Evolutionary conservation across 1,284 basidiomycete genomes (phyloP).

Genomic region (Ustilago trichophora): DNA sequence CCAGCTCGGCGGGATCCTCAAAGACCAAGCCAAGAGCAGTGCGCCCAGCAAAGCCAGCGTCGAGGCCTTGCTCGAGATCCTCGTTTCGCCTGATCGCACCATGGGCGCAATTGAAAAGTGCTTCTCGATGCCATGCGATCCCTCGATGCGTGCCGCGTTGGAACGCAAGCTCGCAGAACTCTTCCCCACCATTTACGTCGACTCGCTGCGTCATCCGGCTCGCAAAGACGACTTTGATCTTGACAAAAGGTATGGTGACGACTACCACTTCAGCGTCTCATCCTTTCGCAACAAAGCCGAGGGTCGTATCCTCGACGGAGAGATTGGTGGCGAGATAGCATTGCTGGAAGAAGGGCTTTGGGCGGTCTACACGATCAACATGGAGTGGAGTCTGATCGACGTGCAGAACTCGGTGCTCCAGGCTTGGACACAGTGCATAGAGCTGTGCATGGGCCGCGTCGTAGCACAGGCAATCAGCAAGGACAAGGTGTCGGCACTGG

Average conservation of each 20-base stretch:
- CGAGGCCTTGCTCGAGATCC: conserved; percentile 72
- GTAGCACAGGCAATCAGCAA: conserved; percentile 74
- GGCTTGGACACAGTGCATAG: conserved; percentile 80
- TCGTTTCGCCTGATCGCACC: conserved; percentile 72
- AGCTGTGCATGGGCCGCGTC: conserved; percentile 71
- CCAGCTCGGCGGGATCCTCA: conserved; percentile 51
- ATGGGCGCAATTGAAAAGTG: conserved; percentile 75
- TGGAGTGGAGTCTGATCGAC: conserved; percentile 84
- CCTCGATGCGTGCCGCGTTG: conserved; percentile 73
- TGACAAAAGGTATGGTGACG: conserved; percentile 78
- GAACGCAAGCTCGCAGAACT: conserved; percentile 65
- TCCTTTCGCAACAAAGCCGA: conserved; percentile 60
- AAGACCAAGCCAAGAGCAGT: conserved; percentile 65
- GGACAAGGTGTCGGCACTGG: conserved; percentile 59
- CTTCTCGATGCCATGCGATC: conserved; percentile 75
- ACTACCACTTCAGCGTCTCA: conserved; percentile 74
- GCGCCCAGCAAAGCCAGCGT: conserved; percentile 69
- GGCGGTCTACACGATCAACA: conserved; percentile 74
- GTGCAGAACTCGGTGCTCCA: conserved; percentile 78
- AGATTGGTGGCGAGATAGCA: conserved; percentile 30
- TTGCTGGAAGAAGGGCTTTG: conserved; percentile 65
- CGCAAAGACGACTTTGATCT: conserved; percentile 71
- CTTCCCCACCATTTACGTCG: conserved; percentile 65
- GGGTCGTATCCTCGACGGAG: conserved; percentile 48
- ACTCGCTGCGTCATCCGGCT: conserved; percentile 72